Percentiles rank a stretch among this genome's conserved stretches.
These are phyloP conservation scores for Areca catechu DNA, from an alignment of 176 grass and related monocot genomes.

Conservation along the genomic window DNA sequence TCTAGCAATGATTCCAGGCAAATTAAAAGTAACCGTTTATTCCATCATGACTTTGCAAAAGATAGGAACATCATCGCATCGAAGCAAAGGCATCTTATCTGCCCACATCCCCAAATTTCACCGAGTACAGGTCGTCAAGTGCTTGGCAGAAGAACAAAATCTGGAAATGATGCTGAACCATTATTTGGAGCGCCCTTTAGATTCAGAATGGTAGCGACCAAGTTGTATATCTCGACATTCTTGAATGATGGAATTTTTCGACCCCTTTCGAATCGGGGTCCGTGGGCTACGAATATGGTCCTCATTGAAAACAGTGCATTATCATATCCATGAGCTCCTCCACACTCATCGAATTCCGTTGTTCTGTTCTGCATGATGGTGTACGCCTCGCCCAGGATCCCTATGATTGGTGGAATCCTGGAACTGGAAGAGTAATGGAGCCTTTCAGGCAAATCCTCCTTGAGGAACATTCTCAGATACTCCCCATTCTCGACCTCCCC, in stretches of 20 bases:
- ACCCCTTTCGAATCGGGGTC: conserved; percentile 54
- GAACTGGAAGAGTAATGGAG: conserved; percentile 63
- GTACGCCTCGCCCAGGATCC: conserved; percentile 44
- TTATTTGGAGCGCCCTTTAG: conserved; percentile 68
- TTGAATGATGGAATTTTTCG: conserved; percentile 67
- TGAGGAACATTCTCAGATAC: conserved; percentile 69
- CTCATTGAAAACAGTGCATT: neutral
- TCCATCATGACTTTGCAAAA: no score
- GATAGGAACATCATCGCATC: no score
- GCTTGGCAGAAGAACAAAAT: conserved; percentile 43
- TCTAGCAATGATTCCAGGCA: no score
- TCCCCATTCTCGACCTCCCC: neutral
- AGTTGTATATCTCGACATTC: conserved; percentile 89
- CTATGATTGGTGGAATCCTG: conserved; percentile 77
- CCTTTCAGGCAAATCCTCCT: conserved; percentile 66
- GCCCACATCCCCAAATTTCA: no score
- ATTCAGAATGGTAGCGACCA: conserved; percentile 61
- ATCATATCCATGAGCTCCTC: neutral
- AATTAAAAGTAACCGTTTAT: no score
- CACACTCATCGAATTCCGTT: neutral
- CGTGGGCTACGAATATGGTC: conserved; percentile 11
- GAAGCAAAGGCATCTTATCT: no score
- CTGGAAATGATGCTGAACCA: conserved; percentile 59
- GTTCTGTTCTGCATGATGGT: neutral
- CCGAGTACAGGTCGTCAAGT: conserved; percentile 18